Percentiles rank a stretch among this genome's conserved stretches.
Evolutionary conservation across 768 basidiomycete species (phyloP).

Genomic region (Amanita exitialis): DNA sequence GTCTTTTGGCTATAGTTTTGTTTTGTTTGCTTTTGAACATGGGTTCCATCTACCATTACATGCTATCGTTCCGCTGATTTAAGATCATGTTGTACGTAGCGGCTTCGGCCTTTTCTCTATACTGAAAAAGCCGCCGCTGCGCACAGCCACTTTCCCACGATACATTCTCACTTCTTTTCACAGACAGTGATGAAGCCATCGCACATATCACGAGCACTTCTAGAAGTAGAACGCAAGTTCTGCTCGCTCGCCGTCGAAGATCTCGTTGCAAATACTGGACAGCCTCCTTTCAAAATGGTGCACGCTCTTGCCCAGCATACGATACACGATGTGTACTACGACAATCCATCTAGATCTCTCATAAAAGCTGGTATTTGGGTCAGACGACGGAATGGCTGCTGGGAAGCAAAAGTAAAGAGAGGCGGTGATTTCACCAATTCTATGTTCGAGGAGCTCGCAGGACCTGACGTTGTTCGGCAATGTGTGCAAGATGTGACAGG

Average conservation of each 20-base stretch:
- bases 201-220: background rate
- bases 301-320: background rate
- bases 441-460: constrained; percentile 3
- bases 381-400: background rate
- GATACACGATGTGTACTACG: constrained; percentile 2
- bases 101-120: too few species aligned
- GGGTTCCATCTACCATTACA: too few species aligned
- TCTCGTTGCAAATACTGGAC: constrained; percentile 3
- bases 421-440: constrained; percentile 4
- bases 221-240: constrained; percentile 4
- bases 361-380: constrained; percentile 2
- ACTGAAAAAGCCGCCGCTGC: too few species aligned
- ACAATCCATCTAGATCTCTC: constrained; percentile 1
- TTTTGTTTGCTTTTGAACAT: too few species aligned
- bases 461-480: background rate
- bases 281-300: constrained; percentile 1
- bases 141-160: background rate
- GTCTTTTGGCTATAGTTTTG: too few species aligned
- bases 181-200: constrained; percentile 3
- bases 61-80: too few species aligned
- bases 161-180: background rate
- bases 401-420: constrained; percentile 4
- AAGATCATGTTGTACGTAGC: too few species aligned
- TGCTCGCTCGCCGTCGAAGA: constrained; percentile 2
- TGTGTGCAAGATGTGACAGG: background rate